Percentiles rank a stretch among this genome's conserved stretches.
These are phyloP conservation scores for Luffa aegyptiaca DNA, from an alignment of 306 rosid genomes.

Conservation along the genomic window DNA sequence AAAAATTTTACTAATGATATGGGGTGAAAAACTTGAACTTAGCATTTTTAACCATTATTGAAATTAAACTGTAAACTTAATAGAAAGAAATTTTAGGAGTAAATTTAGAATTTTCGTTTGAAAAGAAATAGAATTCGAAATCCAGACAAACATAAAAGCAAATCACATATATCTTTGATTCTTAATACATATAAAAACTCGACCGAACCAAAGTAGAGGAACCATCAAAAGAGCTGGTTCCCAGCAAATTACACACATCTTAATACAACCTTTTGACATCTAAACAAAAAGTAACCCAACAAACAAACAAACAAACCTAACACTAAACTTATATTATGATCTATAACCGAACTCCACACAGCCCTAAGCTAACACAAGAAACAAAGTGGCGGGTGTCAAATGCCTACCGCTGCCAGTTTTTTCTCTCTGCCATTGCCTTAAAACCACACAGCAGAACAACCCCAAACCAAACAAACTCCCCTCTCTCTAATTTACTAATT, in stretches of 20 bases:
- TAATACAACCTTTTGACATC: neutral
- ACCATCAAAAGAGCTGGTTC: neutral
- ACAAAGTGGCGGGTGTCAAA: slow-evolving; percentile 34
- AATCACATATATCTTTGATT: neutral
- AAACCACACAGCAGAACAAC: slow-evolving; percentile 17
- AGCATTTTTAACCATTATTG: too few relatives aligned
- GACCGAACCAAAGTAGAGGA: neutral
- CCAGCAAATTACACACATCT: neutral
- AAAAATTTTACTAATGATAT: too few relatives aligned
- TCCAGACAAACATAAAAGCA: neutral
- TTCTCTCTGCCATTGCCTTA: slow-evolving; percentile 15
- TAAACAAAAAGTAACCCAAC: neutral
- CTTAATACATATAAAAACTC: too few relatives aligned
- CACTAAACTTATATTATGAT: neutral
- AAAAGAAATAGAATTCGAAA: neutral
- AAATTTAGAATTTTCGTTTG: neutral
- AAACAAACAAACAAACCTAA: neutral
- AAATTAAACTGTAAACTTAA: too few relatives aligned
- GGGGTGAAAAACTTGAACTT: too few relatives aligned
- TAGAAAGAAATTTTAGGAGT: too few relatives aligned
- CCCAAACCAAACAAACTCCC: neutral
- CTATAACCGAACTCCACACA: neutral
- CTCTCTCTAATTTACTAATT: too few relatives aligned
- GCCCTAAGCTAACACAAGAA: neutral
- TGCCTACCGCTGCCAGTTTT: slow-evolving; percentile 38